Conservation (phyloP, 2,329 filamentous ascomycete species). For the Neurospora sp. region DNA sequence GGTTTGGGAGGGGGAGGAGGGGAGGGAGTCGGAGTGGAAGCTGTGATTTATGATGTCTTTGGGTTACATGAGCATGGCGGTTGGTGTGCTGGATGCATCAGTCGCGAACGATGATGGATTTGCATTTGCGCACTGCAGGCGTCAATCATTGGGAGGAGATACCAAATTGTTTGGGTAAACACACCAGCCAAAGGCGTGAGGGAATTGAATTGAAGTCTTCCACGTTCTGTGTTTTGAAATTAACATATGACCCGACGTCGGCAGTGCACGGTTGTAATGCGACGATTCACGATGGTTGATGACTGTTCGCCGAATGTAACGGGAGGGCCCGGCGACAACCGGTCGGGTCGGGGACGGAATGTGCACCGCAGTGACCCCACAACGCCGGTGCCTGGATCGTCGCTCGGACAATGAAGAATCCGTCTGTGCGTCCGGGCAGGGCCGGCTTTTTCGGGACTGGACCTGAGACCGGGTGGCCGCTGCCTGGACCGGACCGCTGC, state of each 20-base stretch:
- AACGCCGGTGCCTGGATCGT: not conserved
- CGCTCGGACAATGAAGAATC: not conserved
- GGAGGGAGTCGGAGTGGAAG: not conserved
- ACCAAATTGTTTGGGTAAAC: not conserved
- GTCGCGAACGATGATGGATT: not conserved
- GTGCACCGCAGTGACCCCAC: not conserved
- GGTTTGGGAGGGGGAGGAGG: conserved; percentile 9
- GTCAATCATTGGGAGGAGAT: not conserved
- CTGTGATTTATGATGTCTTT: not conserved
- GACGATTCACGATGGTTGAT: not conserved
- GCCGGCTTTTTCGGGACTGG: not conserved
- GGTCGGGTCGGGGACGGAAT: not conserved
- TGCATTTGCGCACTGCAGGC: not conserved
- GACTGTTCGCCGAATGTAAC: not conserved
- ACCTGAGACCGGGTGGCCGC: conserved; percentile 1
- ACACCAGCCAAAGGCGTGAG: not conserved
- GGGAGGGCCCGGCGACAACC: not conserved
- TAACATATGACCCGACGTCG: not conserved
- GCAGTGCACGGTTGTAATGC: not conserved
- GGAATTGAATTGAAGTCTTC: not conserved
- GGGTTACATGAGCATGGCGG: not conserved
- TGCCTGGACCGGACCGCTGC: not conserved
- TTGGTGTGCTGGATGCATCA: not conserved
- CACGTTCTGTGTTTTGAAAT: not conserved
- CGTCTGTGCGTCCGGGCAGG: not conserved